A percentile compares a stretch with the other conserved stretches of the same genome.
Evolutionary conservation across 345 rosid species (phyloP).

Genomic region (Brassica juncea): DNA sequence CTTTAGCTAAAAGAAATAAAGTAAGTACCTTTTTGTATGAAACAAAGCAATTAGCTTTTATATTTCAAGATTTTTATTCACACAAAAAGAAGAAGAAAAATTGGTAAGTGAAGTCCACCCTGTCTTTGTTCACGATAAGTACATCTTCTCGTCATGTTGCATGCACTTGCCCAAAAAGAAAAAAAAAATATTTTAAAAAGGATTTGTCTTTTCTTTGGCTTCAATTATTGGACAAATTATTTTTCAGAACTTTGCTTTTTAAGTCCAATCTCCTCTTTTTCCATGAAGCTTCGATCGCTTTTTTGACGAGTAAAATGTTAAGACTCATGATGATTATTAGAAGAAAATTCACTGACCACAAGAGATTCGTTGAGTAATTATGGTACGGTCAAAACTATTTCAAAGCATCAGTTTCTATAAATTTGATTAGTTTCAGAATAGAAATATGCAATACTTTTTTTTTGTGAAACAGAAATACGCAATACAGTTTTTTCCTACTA

Average conservation of each 20-base stretch:
- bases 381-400: not conserved
- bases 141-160: slow-evolving; percentile 30
- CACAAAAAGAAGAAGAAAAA: not conserved
- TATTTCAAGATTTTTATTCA: slow-evolving; percentile 6
- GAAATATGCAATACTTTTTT: not conserved
- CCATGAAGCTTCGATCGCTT: slow-evolving; percentile 38
- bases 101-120: slow-evolving; percentile 38
- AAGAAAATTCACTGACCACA: slow-evolving; percentile 8
- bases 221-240: slow-evolving; percentile 35
- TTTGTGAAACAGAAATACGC: not conserved
- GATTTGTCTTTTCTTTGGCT: slow-evolving; percentile 34
- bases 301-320: slow-evolving; percentile 27
- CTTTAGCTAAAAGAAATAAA: slow-evolving; percentile 27
- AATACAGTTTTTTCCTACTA: not conserved
- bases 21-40: slow-evolving; percentile 33
- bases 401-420: not conserved
- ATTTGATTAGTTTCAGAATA: not conserved
- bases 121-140: slow-evolving; percentile 30
- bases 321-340: not conserved
- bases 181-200: not conserved
- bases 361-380: not conserved
- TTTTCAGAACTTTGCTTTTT: not conserved
- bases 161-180: slow-evolving; percentile 28
- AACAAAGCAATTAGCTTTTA: slow-evolving; percentile 36
- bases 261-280: not conserved